A percentile compares a stretch with the other conserved stretches of the same genome.
Evolutionary conservation across 2,329 filamentous ascomycete genomes (phyloP).

Genomic region (Alternaria angustiovoidea): DNA sequence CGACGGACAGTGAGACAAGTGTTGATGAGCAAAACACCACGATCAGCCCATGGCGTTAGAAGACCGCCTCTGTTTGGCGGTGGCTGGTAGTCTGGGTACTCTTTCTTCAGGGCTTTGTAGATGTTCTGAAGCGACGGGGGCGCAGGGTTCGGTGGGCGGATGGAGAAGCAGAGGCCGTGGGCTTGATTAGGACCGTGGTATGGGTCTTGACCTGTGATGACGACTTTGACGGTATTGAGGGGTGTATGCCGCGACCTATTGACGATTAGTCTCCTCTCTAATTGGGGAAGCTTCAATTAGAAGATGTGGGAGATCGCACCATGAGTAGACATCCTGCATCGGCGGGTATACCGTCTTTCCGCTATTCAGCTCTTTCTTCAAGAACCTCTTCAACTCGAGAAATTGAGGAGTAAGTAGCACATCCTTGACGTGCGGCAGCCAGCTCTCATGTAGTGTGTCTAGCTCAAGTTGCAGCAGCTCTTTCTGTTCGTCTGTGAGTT

Average conservation of each 20-base stretch:
- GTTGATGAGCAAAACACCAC: slow-evolving; percentile 91
- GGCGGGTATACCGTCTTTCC: slow-evolving; percentile 88
- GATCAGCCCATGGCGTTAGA: slow-evolving; percentile 91
- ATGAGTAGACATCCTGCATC: slow-evolving; percentile 89
- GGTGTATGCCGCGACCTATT: slow-evolving; percentile 91
- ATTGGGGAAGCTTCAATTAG: neutral
- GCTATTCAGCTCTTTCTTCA: slow-evolving; percentile 76
- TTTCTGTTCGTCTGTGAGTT: slow-evolving; percentile 81
- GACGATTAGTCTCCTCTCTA: slow-evolving; percentile 9
- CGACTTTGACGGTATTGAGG: slow-evolving; percentile 85
- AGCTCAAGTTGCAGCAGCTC: slow-evolving; percentile 88
- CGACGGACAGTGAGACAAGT: slow-evolving; percentile 93
- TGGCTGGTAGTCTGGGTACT: slow-evolving; percentile 80
- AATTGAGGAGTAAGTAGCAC: slow-evolving; percentile 83
- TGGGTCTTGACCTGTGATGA: slow-evolving; percentile 94
- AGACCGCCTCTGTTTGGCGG: slow-evolving; percentile 83
- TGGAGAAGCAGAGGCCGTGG: slow-evolving; percentile 94
- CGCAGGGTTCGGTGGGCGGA: slow-evolving; percentile 84
- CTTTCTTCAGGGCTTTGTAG: slow-evolving; percentile 84
- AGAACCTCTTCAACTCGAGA: slow-evolving; percentile 84
- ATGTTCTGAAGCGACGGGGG: slow-evolving; percentile 94
- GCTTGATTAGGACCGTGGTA: slow-evolving; percentile 97
- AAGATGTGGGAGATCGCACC: slow-evolving; percentile 64
- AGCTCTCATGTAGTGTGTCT: slow-evolving; percentile 88
- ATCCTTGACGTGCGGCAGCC: slow-evolving; percentile 88